Evolutionary conservation across 1,284 basidiomycete species (phyloP), one percentile per base, ranked within the genome.

Genomic region (Puccinia polysora): DNA sequence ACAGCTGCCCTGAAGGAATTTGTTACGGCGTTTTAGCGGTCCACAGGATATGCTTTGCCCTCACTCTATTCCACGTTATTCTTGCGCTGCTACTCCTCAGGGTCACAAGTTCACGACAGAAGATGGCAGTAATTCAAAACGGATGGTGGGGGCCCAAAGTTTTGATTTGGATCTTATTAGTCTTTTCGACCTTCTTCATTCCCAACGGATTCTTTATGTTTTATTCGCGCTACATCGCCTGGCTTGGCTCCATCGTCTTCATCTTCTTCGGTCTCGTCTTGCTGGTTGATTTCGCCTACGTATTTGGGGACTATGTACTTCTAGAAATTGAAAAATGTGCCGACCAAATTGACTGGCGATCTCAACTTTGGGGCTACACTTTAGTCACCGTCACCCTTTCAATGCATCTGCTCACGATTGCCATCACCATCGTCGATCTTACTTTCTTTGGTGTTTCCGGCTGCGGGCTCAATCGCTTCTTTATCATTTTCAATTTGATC

Each of bases 81-180:
- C 83, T 97, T 62, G 88, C 90, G 71, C 77, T 86, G 0, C 83
- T 87, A 25, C 86, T 98, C 34, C 84, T 97, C 74, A 91, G 91
- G 30, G 89, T 98, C 6, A 85, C 86, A 76, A 89, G 94, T 78
- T 97, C 96, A 4, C 86, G 88, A 73, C 87, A 92, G 74, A 93
- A 91, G 80, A 86, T 95, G 23, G 91, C 95, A 1, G 88, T 91
- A 12, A 87, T 99, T 73, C 95, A 99, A 83, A 99, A 99, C 79
- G 95, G 95, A 89, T 99, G 94, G 94, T 99, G 95, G 95, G 95
- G 95, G 40, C 94, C 93, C 14, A 99, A 99, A 80, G 87, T 92
- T 40, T 83, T 97, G 58, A 82, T 89, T 4, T 94, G 91, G 91
- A 77, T 93, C 30, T 76, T 89, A 70, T 84, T 95, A 65, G 82